Conservation (phyloP, 1,284 basidiomycete genomes). For the Sphagnurus paluster region DNA sequence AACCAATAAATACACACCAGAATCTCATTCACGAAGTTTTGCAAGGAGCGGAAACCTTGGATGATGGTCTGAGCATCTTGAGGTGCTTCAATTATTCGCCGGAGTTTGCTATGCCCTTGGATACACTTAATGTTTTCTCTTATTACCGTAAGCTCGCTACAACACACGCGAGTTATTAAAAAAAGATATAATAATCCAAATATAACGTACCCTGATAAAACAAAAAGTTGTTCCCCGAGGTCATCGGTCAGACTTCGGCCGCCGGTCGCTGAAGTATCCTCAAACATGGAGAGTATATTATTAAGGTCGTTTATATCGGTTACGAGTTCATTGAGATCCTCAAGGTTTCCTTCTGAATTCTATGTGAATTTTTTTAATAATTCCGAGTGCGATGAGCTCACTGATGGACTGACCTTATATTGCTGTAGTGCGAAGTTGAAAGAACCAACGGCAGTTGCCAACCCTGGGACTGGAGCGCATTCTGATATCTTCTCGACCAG, state of each 20-base stretch:
- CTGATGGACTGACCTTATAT: slow-evolving; percentile 11
- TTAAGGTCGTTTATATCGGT: slow-evolving; percentile 11
- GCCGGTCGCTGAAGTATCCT: slow-evolving; percentile 13
- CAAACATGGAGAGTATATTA: slow-evolving; percentile 18
- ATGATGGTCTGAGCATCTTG: slow-evolving; percentile 13
- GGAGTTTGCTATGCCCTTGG: slow-evolving; percentile 11
- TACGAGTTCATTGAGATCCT: slow-evolving; percentile 13
- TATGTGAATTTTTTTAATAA: neutral
- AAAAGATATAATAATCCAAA: neutral
- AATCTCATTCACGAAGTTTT: slow-evolving; percentile 15
- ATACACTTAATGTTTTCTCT: slow-evolving; percentile 9
- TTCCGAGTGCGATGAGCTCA: neutral
- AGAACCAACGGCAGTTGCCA: slow-evolving; percentile 15
- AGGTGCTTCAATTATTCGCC: slow-evolving; percentile 14
- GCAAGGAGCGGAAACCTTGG: slow-evolving; percentile 13
- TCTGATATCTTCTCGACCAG: slow-evolving; percentile 17
- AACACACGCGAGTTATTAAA: neutral
- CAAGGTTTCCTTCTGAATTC: slow-evolving; percentile 12
- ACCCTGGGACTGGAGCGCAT: slow-evolving; percentile 17
- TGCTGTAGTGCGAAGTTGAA: slow-evolving; percentile 9
- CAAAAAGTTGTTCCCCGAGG: slow-evolving; percentile 14
- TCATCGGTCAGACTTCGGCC: slow-evolving; percentile 18
- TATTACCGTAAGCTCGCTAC: slow-evolving; percentile 7
- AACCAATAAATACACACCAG: slow-evolving; percentile 1
- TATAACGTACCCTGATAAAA: slow-evolving; percentile 11